Percentiles rank a stretch among this genome's conserved stretches.
These are phyloP conservation scores for Cucurbita ficifolia DNA, from an alignment of 306 rosid species.

Conservation along the genomic window DNA sequence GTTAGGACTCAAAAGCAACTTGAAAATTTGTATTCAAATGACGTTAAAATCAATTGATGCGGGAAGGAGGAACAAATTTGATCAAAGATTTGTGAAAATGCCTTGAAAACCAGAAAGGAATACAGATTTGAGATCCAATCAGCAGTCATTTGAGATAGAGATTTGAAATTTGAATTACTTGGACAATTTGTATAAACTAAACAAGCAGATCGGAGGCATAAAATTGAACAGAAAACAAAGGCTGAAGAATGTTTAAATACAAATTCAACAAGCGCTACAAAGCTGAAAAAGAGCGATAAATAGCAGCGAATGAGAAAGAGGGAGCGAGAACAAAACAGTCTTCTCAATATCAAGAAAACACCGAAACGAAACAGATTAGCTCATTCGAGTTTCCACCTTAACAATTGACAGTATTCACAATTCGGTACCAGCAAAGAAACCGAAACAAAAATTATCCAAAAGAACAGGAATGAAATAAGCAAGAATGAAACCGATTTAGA, in stretches of 20 bases:
- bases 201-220: slow-evolving; percentile 1
- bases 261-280: neutral
- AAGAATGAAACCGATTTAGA: slow-evolving; percentile 20
- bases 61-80: neutral
- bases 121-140: neutral
- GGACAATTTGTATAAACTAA: neutral
- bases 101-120: neutral
- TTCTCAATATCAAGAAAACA: neutral
- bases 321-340: neutral
- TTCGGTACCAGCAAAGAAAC: neutral
- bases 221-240: neutral
- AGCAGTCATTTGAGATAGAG: neutral
- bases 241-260: neutral
- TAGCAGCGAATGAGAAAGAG: neutral
- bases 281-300: neutral
- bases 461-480: neutral
- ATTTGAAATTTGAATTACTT: neutral
- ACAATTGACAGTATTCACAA: neutral
- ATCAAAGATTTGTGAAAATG: neutral
- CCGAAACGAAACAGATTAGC: neutral
- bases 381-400: neutral
- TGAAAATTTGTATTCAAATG: neutral
- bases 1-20: neutral
- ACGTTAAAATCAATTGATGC: neutral
- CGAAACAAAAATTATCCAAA: neutral